Percentiles rank a stretch among this genome's conserved stretches.
phyloP scores from a whole-genome alignment of 2,329 filamentous ascomycete genomes.

The Geosmithia flava region DNA sequence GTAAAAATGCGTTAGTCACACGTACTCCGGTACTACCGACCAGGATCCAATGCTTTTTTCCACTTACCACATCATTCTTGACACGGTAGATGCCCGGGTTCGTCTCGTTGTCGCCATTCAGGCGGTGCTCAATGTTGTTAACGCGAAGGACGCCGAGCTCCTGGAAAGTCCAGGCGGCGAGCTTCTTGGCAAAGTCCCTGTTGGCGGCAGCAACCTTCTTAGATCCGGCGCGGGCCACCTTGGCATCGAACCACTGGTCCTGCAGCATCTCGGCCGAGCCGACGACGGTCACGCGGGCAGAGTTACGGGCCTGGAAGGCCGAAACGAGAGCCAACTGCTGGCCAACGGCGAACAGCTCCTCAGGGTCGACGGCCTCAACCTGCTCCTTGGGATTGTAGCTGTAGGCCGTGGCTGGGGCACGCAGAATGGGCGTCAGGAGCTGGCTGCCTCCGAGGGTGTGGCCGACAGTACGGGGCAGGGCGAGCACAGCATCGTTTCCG shows the following conservation, averaged over 20 bases:
- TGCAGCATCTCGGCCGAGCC: constrained; percentile 80
- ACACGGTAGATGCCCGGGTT: constrained; percentile 90
- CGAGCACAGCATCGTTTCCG: constrained; percentile 43
- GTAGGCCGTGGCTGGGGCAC: constrained; percentile 77
- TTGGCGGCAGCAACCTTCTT: constrained; percentile 57
- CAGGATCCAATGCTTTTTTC: not conserved
- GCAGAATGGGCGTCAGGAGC: constrained; percentile 69
- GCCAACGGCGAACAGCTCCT: constrained; percentile 78
- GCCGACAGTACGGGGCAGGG: constrained; percentile 71
- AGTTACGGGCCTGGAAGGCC: constrained; percentile 82
- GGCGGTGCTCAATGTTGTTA: constrained; percentile 69
- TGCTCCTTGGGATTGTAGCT: constrained; percentile 91
- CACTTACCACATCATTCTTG: constrained; percentile 89
- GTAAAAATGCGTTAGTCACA: not conserved
- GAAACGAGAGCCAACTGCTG: constrained; percentile 77
- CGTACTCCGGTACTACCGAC: not conserved
- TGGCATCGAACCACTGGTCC: constrained; percentile 78
- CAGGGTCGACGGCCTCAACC: constrained; percentile 43
- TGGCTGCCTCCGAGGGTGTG: constrained; percentile 70
- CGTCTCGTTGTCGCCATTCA: constrained; percentile 39
- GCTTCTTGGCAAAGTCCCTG: constrained; percentile 68
- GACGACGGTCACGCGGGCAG: constrained; percentile 74
- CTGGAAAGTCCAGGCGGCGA: constrained; percentile 94
- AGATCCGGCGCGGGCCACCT: constrained; percentile 49
- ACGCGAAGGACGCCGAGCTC: constrained; percentile 84